Base-by-base conservation (phyloP, 176 grass and related monocot species). In the Aegilops speltoides region DNA sequence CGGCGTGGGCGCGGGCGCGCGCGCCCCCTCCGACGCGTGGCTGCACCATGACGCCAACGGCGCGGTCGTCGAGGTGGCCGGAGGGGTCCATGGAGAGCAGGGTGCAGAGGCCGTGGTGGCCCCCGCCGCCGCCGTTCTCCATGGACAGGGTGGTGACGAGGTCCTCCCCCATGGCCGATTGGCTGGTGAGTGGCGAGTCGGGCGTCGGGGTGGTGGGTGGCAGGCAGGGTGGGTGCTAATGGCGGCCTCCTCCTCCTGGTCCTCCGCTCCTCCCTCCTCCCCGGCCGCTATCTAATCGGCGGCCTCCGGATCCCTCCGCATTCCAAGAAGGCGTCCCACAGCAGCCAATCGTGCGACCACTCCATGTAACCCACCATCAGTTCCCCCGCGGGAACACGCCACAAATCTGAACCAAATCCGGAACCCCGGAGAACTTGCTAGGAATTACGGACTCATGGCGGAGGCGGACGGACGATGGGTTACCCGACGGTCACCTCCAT, bases 301-400 rank as follows among this genome's bases (percentile, higher is more conserved):
- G 96, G 93, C 68, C 88, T 92, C 78, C 87, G 92, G 78, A 94
- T 92, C 90, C 96, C 96, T 81, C 96, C 93, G 79, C 93, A 95
- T 91, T 98, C 96, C 89, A 98, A 48, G 87, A 98, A 95, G 74
- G 96, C 96, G 88, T 95, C 96, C 96, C 96, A 98, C 59, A 95
- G 85, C 70, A 98, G 79, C 84, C 50, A 89, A 29, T 94, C 91
- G 86, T 86, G 88, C 81, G 61, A 78, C 88, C 96, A 94, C 87
- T 92, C 91, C 96, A 98, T 95, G 84, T 89, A 89, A 86, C 88
- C 90, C 89, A 95, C 91, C 88, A 94, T 92, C 86, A 86, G 94
- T 84, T 81, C 87, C 78, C 77, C 76, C 23, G 28, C 36, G 26
- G 22, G 38, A 41, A 70, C 50, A 32, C 62, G 19, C 86, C 62